Evolutionary conservation across 2,329 filamentous ascomycete species (phyloP).

Genomic region (Tolypocladium inflatum): DNA sequence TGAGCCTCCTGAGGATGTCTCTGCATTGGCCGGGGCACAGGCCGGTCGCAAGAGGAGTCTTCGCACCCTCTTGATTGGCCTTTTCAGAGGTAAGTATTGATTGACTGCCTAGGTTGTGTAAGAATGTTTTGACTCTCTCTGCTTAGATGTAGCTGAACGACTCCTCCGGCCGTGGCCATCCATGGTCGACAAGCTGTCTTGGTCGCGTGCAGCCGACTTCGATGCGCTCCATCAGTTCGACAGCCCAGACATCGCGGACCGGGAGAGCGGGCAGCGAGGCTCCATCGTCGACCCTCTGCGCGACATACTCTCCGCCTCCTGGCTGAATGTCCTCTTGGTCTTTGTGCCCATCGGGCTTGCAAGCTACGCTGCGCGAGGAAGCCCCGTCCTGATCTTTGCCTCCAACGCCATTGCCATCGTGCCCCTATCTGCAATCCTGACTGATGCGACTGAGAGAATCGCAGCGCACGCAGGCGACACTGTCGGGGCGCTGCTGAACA

Average conservation of each 20-base stretch:
- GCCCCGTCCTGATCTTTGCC: conserved; percentile 38
- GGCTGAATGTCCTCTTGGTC: conserved; percentile 56
- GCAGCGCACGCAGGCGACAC: conserved; percentile 48
- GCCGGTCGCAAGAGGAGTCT: neutral
- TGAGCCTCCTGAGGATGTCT: neutral
- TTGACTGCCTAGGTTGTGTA: neutral
- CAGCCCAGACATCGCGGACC: neutral
- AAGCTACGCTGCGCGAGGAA: conserved; percentile 29
- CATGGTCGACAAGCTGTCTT: neutral
- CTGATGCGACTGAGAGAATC: conserved; percentile 50
- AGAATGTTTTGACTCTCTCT: neutral
- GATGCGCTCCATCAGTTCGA: neutral
- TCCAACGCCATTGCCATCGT: conserved; percentile 54
- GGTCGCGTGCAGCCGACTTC: neutral
- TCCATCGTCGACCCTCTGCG: conserved; percentile 6
- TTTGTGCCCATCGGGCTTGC: conserved; percentile 64
- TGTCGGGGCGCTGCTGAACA: conserved; percentile 49
- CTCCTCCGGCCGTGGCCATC: neutral
- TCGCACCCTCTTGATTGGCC: neutral
- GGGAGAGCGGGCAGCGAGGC: neutral
- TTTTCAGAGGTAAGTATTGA: neutral
- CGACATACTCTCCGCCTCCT: conserved; percentile 25
- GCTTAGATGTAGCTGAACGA: neutral
- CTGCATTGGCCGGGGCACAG: neutral
- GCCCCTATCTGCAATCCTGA: conserved; percentile 46